Percentiles rank a stretch among this genome's conserved stretches.
Conservation (phyloP, 106 monocot species). For the Acorus gramineus region DNA sequence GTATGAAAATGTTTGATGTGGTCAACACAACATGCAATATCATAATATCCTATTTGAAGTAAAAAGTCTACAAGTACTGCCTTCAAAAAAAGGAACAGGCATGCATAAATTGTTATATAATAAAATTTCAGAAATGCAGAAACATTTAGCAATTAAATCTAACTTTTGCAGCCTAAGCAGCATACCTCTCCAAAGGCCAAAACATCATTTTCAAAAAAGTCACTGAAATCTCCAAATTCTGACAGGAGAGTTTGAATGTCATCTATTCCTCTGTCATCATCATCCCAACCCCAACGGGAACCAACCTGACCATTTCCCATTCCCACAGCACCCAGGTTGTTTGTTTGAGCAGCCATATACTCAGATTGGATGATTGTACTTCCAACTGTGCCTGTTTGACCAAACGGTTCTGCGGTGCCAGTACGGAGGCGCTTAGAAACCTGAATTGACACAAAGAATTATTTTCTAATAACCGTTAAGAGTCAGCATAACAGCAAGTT, state of each 20-base stretch:
- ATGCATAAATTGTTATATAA: too few relatives aligned
- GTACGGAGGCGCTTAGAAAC: slow-evolving; percentile 53
- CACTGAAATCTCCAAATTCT: slow-evolving; percentile 83
- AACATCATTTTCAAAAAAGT: slow-evolving; percentile 76
- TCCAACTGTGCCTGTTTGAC: slow-evolving; percentile 37
- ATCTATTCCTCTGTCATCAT: slow-evolving; percentile 45
- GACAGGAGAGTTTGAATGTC: slow-evolving; percentile 59
- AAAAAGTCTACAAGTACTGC: too few relatives aligned
- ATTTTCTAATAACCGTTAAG: background rate
- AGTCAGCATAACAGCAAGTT: too few relatives aligned
- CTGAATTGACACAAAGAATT: slow-evolving; percentile 24
- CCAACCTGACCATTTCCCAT: slow-evolving; percentile 22
- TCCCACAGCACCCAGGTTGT: slow-evolving; percentile 25
- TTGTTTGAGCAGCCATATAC: slow-evolving; percentile 26
- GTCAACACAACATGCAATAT: too few relatives aligned
- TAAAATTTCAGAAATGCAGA: too few relatives aligned
- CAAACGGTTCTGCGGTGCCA: slow-evolving; percentile 30
- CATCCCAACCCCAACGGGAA: slow-evolving; percentile 55
- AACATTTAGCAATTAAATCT: too few relatives aligned
- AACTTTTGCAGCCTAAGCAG: background rate
- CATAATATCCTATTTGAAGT: too few relatives aligned
- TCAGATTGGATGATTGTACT: slow-evolving; percentile 27
- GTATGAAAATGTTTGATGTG: too few relatives aligned
- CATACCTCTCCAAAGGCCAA: slow-evolving; percentile 81
- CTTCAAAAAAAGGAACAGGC: too few relatives aligned